phyloP scores from a whole-genome alignment of 2,329 filamentous ascomycete genomes.

The Helotiales sp. region DNA sequence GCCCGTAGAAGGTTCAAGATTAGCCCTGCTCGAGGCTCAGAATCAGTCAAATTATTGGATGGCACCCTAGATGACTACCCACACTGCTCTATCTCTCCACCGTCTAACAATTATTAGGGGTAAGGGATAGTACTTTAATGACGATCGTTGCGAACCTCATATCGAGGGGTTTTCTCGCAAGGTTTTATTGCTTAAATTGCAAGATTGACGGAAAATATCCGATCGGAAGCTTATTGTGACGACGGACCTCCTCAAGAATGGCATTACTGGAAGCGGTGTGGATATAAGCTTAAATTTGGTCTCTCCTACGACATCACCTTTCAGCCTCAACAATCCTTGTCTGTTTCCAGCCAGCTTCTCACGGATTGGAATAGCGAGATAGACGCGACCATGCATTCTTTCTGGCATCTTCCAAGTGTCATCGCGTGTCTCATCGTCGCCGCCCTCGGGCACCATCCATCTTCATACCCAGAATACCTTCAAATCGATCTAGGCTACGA shows the following conservation, averaged over 20 bases:
- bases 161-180: background rate
- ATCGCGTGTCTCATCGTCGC: background rate
- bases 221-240: background rate
- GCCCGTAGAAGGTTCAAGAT: no score
- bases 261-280: background rate
- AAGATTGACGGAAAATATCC: background rate
- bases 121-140: no score
- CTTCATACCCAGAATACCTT: background rate
- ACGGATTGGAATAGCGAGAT: background rate
- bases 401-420: background rate
- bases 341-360: background rate
- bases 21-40: no score
- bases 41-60: no score
- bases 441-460: background rate
- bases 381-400: background rate
- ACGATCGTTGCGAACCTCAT: background rate
- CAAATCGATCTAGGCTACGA: slow-evolving; percentile 21
- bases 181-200: background rate
- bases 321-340: background rate
- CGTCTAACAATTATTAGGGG: no score
- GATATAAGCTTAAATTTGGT: background rate
- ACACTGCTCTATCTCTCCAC: no score
- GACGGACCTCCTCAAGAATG: background rate
- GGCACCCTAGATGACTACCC: no score
- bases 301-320: background rate